phyloP scores from a whole-genome alignment of 2,329 filamentous ascomycete species.

The Neonectria neomacrospora region DNA sequence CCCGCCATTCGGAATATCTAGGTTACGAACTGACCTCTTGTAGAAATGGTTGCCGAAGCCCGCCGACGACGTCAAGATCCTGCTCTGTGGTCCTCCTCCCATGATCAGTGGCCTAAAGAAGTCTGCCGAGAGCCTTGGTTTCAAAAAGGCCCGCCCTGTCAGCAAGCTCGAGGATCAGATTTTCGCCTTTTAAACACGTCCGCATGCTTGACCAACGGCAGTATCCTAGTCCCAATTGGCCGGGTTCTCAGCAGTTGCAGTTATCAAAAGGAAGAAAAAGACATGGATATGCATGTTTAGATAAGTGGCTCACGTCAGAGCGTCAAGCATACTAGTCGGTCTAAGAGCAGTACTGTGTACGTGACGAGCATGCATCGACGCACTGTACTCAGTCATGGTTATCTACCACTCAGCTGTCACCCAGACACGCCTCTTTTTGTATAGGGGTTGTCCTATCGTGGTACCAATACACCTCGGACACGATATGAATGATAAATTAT shows the following conservation, averaged over 20 bases:
- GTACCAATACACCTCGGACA: background rate
- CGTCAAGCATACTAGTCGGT: background rate
- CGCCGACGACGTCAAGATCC: conserved; percentile 88
- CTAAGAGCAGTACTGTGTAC: background rate
- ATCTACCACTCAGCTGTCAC: background rate
- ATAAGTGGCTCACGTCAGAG: background rate
- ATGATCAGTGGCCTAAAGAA: conserved; percentile 99
- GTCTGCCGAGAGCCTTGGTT: conserved; percentile 87
- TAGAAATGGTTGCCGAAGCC: conserved; percentile 85
- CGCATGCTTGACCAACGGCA: background rate
- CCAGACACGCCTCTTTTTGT: background rate
- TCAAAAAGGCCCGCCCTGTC: conserved; percentile 90
- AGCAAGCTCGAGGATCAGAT: conserved; percentile 99
- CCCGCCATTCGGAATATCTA: background rate
- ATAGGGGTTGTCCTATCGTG: background rate
- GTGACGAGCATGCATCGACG: conserved; percentile 1
- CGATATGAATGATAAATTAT: conserved; percentile 15
- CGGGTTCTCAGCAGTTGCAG: background rate
- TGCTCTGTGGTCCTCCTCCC: conserved; percentile 93
- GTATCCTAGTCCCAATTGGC: background rate
- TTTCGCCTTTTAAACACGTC: conserved; percentile 78
- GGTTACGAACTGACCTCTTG: conserved; percentile 35
- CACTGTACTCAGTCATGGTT: conserved; percentile 4
- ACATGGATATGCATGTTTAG: background rate
- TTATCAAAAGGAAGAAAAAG: conserved; percentile 8